A percentile compares a stretch with the other conserved stretches of the same genome.
phyloP scores from a whole-genome alignment of 495 filamentous ascomycete species.

The Aspergillus baeticus region DNA sequence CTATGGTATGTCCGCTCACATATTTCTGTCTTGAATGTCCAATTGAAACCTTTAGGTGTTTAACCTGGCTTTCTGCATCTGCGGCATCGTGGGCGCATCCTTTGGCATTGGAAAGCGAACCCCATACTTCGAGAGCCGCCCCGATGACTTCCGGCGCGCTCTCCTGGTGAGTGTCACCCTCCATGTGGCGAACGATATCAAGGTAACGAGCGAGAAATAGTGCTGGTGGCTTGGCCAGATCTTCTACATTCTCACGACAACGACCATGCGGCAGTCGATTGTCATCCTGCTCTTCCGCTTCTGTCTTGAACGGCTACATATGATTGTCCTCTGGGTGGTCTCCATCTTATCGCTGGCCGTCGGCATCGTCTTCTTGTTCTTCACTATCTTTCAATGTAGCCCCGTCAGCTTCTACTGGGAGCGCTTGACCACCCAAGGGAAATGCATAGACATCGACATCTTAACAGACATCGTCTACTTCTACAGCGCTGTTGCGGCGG shows the following conservation, averaged over 20 bases:
- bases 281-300: constrained; percentile 39
- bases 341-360: constrained; percentile 7
- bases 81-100: constrained; percentile 28
- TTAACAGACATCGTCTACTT: constrained; percentile 32
- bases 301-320: constrained; percentile 27
- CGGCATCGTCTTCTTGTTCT: constrained; percentile 30
- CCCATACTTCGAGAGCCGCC: constrained; percentile 21
- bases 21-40: not conserved
- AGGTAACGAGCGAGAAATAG: constrained; percentile 7
- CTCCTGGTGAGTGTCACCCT: constrained; percentile 25
- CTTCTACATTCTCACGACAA: constrained; percentile 35
- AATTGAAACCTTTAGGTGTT: constrained; percentile 14
- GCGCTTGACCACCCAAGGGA: constrained; percentile 18
- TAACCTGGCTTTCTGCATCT: constrained; percentile 29
- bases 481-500: constrained; percentile 34
- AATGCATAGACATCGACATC: constrained; percentile 24
- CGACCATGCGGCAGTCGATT: constrained; percentile 36
- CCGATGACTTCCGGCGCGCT: constrained; percentile 22
- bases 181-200: not conserved
- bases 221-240: constrained; percentile 35
- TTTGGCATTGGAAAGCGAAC: constrained; percentile 31
- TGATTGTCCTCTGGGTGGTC: constrained; percentile 8
- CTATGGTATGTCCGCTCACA: constrained; percentile 26
- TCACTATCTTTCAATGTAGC: constrained; percentile 36
- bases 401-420: constrained; percentile 38